Conservation (phyloP, 768 basidiomycete genomes). For the Multifurca ochricompacta region DNA sequence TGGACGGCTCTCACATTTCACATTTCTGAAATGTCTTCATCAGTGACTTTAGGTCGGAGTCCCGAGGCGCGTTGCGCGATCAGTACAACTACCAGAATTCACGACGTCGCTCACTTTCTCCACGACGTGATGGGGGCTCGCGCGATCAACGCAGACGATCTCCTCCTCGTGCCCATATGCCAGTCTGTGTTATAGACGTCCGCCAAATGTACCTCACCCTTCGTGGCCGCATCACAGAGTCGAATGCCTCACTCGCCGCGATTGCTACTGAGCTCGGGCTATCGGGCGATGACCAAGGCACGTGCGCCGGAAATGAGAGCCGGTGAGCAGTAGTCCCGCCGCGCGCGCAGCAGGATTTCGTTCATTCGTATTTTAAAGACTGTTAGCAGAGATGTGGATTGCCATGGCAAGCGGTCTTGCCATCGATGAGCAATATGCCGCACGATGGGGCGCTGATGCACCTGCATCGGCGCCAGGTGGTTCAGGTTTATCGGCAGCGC, state of each 20-base stretch:
- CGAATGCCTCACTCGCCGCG: background rate
- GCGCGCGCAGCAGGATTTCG: background rate
- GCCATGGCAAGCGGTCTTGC: constrained; percentile 15
- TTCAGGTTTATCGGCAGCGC: background rate
- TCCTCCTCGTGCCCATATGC: background rate
- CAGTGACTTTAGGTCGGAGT: background rate
- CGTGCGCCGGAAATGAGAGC: constrained; percentile 21
- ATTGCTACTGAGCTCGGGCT: constrained; percentile 14
- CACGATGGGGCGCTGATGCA: constrained; percentile 6
- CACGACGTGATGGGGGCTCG: constrained; percentile 3
- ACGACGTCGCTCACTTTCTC: constrained; percentile 18
- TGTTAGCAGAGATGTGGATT: constrained; percentile 20
- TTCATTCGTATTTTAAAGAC: constrained; percentile 2
- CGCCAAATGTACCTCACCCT: constrained; percentile 16
- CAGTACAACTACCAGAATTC: background rate
- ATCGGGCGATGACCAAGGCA: constrained; percentile 1
- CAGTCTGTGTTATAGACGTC: constrained; percentile 12
- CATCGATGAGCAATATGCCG: constrained; percentile 16
- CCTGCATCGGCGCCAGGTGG: background rate
- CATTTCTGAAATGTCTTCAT: background rate
- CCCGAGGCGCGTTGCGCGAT: background rate
- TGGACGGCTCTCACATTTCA: background rate
- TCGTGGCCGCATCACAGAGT: constrained; percentile 3
- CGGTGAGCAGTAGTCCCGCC: constrained; percentile 4
- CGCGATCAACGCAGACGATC: constrained; percentile 1